These are phyloP conservation scores for Paspalum vaginatum DNA, from an alignment of 176 grass and related monocot species.

Conservation along the genomic window DNA sequence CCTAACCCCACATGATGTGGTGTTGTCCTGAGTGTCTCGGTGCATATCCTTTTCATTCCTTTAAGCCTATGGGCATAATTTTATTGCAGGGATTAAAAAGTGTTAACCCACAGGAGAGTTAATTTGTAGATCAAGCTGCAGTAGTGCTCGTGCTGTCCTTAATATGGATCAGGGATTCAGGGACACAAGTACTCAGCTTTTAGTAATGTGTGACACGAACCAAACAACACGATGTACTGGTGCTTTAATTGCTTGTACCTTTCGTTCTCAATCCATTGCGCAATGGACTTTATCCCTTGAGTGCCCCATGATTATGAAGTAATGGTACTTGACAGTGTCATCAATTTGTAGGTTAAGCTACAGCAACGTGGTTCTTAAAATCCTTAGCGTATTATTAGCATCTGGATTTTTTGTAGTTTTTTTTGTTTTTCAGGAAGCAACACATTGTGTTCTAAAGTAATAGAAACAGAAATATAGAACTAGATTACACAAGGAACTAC, in stretches of 20 bases:
- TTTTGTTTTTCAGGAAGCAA: background rate
- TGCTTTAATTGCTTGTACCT: constrained; percentile 35
- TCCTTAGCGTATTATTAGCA: background rate
- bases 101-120: constrained; percentile 24
- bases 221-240: constrained; percentile 49
- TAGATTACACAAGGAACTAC: no score
- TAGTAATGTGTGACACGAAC: constrained; percentile 52
- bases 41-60: constrained; percentile 27
- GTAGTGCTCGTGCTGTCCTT: constrained; percentile 30
- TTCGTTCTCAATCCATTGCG: constrained; percentile 46
- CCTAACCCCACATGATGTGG: constrained; percentile 48
- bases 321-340: constrained; percentile 34
- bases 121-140: constrained; percentile 54
- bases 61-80: constrained; percentile 10
- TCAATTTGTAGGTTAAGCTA: constrained; percentile 51
- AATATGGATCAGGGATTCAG: constrained; percentile 30
- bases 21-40: background rate
- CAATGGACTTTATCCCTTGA: constrained; percentile 27
- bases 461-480: background rate
- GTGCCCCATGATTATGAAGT: constrained; percentile 41
- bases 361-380: constrained; percentile 18
- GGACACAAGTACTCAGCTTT: constrained; percentile 36
- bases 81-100: constrained; percentile 23
- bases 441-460: background rate
- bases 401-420: background rate